A percentile compares a stretch with the other conserved stretches of the same genome.
Evolutionary conservation across 2,329 filamentous ascomycete genomes (phyloP).

Genomic region (Alternaria sp.): DNA sequence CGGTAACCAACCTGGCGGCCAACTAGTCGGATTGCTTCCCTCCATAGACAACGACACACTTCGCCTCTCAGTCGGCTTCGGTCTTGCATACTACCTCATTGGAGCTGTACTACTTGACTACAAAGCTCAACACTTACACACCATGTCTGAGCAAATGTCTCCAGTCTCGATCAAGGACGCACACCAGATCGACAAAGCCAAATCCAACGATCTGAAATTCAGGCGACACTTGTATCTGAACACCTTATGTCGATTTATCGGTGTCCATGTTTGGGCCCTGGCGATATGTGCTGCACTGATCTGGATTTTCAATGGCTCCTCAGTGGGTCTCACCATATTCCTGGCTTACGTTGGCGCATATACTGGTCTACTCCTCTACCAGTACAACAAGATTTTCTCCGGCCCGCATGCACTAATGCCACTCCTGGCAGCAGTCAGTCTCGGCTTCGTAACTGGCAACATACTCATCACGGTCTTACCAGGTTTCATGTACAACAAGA

Average conservation of each 20-base stretch:
- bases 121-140: slow-evolving; percentile 60
- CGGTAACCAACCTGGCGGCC: slow-evolving; percentile 24
- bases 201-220: slow-evolving; percentile 54
- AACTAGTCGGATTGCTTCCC: slow-evolving; percentile 45
- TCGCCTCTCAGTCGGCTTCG: slow-evolving; percentile 60
- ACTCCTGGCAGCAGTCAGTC: slow-evolving; percentile 53
- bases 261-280: slow-evolving; percentile 61
- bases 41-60: slow-evolving; percentile 40
- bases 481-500: slow-evolving; percentile 53
- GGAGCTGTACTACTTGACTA: slow-evolving; percentile 64
- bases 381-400: slow-evolving; percentile 58
- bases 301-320: slow-evolving; percentile 58
- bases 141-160: slow-evolving; percentile 51
- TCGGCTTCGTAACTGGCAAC: slow-evolving; percentile 58
- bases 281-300: slow-evolving; percentile 58
- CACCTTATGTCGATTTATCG: slow-evolving; percentile 57
- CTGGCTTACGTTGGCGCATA: slow-evolving; percentile 58
- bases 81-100: slow-evolving; percentile 64
- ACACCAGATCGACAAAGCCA: slow-evolving; percentile 53
- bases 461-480: slow-evolving; percentile 51
- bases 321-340: slow-evolving; percentile 57
- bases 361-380: slow-evolving; percentile 61
- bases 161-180: slow-evolving; percentile 51
- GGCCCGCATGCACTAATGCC: slow-evolving; percentile 58
- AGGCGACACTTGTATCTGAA: slow-evolving; percentile 60